Evolutionary conservation across 2,329 filamentous ascomycete genomes (phyloP).

Genomic region (Esteya vermicola): DNA sequence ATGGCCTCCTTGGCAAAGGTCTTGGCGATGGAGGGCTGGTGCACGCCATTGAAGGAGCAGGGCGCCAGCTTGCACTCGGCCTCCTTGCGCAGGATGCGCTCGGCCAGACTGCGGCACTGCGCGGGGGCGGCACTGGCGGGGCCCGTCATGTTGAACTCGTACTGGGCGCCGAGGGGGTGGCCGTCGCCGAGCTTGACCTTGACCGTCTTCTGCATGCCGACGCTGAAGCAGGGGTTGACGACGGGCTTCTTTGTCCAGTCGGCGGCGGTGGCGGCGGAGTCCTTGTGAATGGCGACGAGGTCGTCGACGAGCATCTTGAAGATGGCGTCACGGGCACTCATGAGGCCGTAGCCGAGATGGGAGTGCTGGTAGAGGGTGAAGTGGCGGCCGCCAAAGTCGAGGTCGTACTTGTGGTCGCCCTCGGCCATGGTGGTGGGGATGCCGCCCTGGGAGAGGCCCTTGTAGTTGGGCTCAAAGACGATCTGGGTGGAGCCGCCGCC

Average conservation of each 20-base stretch:
- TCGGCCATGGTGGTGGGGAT: slow-evolving; percentile 75
- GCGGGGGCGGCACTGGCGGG: slow-evolving; percentile 61
- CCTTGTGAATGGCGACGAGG: slow-evolving; percentile 48
- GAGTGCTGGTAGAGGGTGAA: slow-evolving; percentile 97
- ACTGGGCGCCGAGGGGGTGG: slow-evolving; percentile 48
- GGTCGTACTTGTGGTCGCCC: slow-evolving; percentile 90
- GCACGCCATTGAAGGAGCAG: slow-evolving; percentile 97
- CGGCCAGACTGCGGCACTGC: slow-evolving; percentile 79
- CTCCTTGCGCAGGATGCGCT: slow-evolving; percentile 84
- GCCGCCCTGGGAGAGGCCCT: slow-evolving; percentile 54
- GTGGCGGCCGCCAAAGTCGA: slow-evolving; percentile 72
- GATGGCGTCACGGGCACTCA: slow-evolving; percentile 82
- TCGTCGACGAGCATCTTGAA: slow-evolving; percentile 63
- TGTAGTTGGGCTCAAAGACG: slow-evolving; percentile 93
- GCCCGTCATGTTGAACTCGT: slow-evolving; percentile 77
- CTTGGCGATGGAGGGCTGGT: slow-evolving; percentile 84
- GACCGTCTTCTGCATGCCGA: slow-evolving; percentile 62
- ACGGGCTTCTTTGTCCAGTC: slow-evolving; percentile 60
- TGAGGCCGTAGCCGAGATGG: slow-evolving; percentile 90
- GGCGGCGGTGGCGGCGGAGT: slow-evolving; percentile 36
- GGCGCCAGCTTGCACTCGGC: slow-evolving; percentile 66
- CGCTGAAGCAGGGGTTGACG: slow-evolving; percentile 73
- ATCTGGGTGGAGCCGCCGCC: slow-evolving; percentile 97
- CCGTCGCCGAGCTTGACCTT: slow-evolving; percentile 54
- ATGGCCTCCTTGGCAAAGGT: slow-evolving; percentile 86